Evolutionary conservation across 2,329 filamentous ascomycete species (phyloP).

Genomic region (Scopulariopsis brevicaulis): DNA sequence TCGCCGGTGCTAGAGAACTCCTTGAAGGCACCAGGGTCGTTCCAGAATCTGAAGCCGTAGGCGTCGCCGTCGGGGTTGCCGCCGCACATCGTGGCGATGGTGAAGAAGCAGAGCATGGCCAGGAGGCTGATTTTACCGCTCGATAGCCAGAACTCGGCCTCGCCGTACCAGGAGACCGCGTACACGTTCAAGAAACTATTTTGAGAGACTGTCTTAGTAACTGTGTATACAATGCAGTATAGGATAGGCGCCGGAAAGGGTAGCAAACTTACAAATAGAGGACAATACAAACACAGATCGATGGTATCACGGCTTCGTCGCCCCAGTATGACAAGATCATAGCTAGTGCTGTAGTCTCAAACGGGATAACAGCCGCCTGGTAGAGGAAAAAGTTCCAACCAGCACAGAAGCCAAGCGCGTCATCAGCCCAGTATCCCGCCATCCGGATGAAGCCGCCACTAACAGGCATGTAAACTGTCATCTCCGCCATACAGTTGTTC

Average conservation of each 20-base stretch:
- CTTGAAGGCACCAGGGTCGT: constrained; percentile 44
- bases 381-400: constrained; percentile 33
- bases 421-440: constrained; percentile 54
- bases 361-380: constrained; percentile 28
- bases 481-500: constrained; percentile 56
- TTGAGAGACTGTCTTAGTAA: constrained; percentile 26
- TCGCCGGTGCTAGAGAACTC: constrained; percentile 36
- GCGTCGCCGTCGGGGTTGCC: constrained; percentile 60
- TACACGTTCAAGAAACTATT: constrained; percentile 54
- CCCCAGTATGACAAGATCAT: constrained; percentile 28
- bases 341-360: constrained; percentile 28
- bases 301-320: constrained; percentile 47
- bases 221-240: too few species aligned
- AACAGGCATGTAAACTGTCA: constrained; percentile 51
- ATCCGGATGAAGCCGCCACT: constrained; percentile 53
- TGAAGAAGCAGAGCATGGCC: constrained; percentile 57
- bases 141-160: constrained; percentile 60
- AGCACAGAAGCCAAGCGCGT: constrained; percentile 44
- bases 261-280: not conserved
- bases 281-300: constrained; percentile 48
- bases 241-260: constrained; percentile 26
- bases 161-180: constrained; percentile 54
- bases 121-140: constrained; percentile 55
- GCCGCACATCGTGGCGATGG: constrained; percentile 68
- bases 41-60: constrained; percentile 63